These are phyloP conservation scores for Cucurbita pepo DNA, from an alignment of 306 rosid genomes.

Conservation along the genomic window DNA sequence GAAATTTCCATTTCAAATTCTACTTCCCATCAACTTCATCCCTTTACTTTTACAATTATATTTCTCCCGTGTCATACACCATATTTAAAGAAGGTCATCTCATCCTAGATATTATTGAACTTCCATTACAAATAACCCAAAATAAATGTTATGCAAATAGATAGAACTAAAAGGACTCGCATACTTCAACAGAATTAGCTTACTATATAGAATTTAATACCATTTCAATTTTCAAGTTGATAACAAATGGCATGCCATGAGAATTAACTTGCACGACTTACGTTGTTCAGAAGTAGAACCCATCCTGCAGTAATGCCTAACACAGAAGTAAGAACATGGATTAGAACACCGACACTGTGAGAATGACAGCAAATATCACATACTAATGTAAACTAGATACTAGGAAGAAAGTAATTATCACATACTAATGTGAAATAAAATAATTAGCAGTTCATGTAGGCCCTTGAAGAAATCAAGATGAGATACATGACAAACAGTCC, in stretches of 20 bases:
- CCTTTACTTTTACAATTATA: not conserved
- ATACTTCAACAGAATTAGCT: not conserved
- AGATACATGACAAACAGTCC: not conserved
- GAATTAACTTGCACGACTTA: conserved; percentile 18
- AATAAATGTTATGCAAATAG: not conserved
- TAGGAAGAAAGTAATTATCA: not conserved
- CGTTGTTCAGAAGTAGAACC: conserved; percentile 48
- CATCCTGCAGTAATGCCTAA: conserved; percentile 72
- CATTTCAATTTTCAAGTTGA: not conserved
- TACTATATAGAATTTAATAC: not conserved
- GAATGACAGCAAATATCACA: not conserved
- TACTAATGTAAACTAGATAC: not conserved
- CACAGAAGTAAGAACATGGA: conserved; percentile 15
- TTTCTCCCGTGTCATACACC: not conserved
- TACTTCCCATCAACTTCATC: not conserved
- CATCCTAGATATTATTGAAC: not conserved
- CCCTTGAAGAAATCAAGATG: not conserved
- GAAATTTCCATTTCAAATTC: not conserved
- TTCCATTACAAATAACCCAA: not conserved
- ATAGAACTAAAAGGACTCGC: not conserved
- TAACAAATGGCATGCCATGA: not conserved
- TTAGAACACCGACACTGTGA: conserved; percentile 15
- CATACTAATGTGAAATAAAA: not conserved
- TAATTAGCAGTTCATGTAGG: not conserved
- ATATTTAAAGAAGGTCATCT: not conserved